A percentile compares a stretch with the other conserved stretches of the same genome.
Conservation (phyloP, 352 stramenopile genomes). For the Phytopythium litorale region DNA sequence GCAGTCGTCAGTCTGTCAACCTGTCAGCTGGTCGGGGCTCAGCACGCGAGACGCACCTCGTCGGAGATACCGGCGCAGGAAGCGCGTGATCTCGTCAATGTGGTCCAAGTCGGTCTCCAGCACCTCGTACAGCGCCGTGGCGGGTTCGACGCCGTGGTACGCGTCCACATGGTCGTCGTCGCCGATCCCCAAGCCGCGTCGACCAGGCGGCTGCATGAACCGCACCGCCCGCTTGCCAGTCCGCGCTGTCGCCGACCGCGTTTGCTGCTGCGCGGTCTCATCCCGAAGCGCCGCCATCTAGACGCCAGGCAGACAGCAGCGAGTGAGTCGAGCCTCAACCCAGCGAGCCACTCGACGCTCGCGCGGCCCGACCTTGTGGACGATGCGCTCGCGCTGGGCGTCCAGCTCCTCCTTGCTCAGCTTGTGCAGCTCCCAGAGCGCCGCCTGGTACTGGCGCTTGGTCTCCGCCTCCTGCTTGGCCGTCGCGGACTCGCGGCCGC, state of each 20-base stretch:
- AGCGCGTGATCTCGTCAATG: constrained; percentile 46
- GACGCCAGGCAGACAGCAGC: background rate
- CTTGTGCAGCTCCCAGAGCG: constrained; percentile 56
- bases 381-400: constrained; percentile 36
- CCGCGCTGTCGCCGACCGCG: background rate
- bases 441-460: constrained; percentile 28
- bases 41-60: constrained; percentile 27
- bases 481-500: background rate
- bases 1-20: background rate
- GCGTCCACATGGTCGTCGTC: background rate
- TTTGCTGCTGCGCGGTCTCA: constrained; percentile 20
- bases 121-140: constrained; percentile 31
- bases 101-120: constrained; percentile 55
- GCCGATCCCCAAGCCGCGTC: background rate
- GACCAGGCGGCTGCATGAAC: background rate
- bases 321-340: background rate
- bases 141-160: constrained; percentile 10
- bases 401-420: constrained; percentile 57
- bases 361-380: constrained; percentile 17
- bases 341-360: background rate
- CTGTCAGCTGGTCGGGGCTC: background rate
- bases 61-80: constrained; percentile 32
- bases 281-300: constrained; percentile 25
- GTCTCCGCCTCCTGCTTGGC: background rate
- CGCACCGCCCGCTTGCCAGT: background rate